These are phyloP conservation scores for Candida gorgasii DNA, from an alignment of 805 yeast genomes.

Conservation along the genomic window DNA sequence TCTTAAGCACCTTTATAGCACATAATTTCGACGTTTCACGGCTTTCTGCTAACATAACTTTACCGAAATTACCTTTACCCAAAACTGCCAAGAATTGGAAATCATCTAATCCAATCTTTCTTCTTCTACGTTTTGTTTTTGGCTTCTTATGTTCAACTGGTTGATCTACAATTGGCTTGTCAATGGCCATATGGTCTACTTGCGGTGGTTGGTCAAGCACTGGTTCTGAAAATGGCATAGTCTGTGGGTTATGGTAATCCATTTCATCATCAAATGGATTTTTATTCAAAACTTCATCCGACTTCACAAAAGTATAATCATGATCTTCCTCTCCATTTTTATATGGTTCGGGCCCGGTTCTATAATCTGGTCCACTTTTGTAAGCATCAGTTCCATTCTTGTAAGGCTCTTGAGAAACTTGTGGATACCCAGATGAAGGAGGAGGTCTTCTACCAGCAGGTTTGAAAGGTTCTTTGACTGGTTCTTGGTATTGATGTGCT, in stretches of 20 bases:
- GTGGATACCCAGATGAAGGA: conserved; percentile 17
- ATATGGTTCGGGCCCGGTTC: not conserved
- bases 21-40: conserved; percentile 78
- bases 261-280: conserved; percentile 17
- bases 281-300: conserved; percentile 19
- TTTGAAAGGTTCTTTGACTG: conserved; percentile 25
- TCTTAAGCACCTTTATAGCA: conserved; percentile 95
- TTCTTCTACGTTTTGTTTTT: conserved; percentile 45
- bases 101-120: conserved; percentile 89
- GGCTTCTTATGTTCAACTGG: conserved; percentile 21
- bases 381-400: not conserved
- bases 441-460: conserved; percentile 21
- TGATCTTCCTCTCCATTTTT: conserved; percentile 5
- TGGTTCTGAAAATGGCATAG: conserved; percentile 21
- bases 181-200: not conserved
- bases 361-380: not conserved
- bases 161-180: conserved; percentile 7
- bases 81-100: conserved; percentile 91
- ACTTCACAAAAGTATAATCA: conserved; percentile 23
- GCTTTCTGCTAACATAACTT: conserved; percentile 95
- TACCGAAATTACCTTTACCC: conserved; percentile 98
- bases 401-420: not conserved
- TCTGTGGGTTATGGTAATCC: conserved; percentile 26
- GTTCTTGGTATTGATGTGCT: conserved; percentile 26
- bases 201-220: conserved; percentile 7